A percentile compares a stretch with the other conserved stretches of the same genome.
These are phyloP conservation scores for Pythium utonaiense DNA, from an alignment of 352 stramenopile species.

Conservation along the genomic window DNA sequence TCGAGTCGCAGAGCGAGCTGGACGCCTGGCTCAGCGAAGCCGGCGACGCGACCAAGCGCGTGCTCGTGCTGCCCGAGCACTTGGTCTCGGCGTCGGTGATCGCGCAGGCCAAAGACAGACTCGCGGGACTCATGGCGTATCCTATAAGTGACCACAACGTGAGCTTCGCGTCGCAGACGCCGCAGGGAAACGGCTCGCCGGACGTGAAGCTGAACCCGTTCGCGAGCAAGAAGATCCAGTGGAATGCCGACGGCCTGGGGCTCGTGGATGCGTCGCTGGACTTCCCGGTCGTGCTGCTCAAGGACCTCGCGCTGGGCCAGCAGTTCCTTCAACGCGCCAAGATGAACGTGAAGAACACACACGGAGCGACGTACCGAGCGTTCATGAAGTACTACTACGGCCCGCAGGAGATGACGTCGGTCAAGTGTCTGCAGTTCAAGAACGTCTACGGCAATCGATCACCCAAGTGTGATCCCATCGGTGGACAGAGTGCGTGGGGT, in stretches of 20 bases:
- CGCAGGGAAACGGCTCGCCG: slow-evolving; percentile 56
- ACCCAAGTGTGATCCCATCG: slow-evolving; percentile 76
- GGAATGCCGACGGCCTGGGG: slow-evolving; percentile 57
- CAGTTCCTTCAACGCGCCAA: slow-evolving; percentile 51
- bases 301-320: slow-evolving; percentile 31
- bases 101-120: slow-evolving; percentile 25
- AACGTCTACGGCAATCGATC: slow-evolving; percentile 66
- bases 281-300: slow-evolving; percentile 69
- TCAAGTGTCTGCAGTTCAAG: slow-evolving; percentile 65
- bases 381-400: slow-evolving; percentile 88
- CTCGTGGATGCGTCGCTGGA: slow-evolving; percentile 40
- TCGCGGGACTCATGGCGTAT: slow-evolving; percentile 60
- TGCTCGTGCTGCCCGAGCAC: slow-evolving; percentile 61
- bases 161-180: slow-evolving; percentile 45
- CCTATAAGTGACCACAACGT: slow-evolving; percentile 41
- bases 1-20: slow-evolving; percentile 41
- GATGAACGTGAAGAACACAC: slow-evolving; percentile 44
- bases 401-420: slow-evolving; percentile 63
- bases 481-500: slow-evolving; percentile 69
- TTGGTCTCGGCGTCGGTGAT: slow-evolving; percentile 44
- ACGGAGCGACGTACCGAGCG: slow-evolving; percentile 60
- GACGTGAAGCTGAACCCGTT: slow-evolving; percentile 76
- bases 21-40: slow-evolving; percentile 35
- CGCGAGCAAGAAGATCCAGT: slow-evolving; percentile 41
- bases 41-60: slow-evolving; percentile 36